Evolutionary conservation across 2,329 filamentous ascomycete species (phyloP).

Genomic region (Phialocephala sp.): DNA sequence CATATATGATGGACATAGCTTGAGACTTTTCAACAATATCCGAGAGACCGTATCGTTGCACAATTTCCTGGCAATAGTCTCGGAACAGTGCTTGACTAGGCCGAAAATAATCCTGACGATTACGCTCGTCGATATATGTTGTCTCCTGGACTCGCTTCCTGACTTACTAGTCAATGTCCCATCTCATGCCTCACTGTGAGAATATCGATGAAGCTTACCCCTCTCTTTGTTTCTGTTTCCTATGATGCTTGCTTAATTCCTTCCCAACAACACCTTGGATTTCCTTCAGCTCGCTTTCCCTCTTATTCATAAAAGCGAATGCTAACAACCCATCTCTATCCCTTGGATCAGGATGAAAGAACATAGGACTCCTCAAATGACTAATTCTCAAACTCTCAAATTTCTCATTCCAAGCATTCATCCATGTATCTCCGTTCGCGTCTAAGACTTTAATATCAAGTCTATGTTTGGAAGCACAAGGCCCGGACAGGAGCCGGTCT

Average conservation of each 20-base stretch:
- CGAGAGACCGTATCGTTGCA: slow-evolving; percentile 63
- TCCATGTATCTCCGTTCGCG: slow-evolving; percentile 66
- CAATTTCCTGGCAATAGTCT: slow-evolving; percentile 64
- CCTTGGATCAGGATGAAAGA: slow-evolving; percentile 79
- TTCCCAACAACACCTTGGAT: slow-evolving; percentile 78
- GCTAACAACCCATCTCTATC: slow-evolving; percentile 77
- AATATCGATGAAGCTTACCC: slow-evolving; percentile 49
- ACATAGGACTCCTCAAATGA: slow-evolving; percentile 79
- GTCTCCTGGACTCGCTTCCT: slow-evolving; percentile 4
- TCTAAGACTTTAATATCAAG: slow-evolving; percentile 68
- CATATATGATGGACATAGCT: slow-evolving; percentile 34
- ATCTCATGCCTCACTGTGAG: background rate
- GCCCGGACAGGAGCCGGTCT: slow-evolving; percentile 39
- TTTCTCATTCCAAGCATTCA: slow-evolving; percentile 71
- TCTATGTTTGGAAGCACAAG: slow-evolving; percentile 22
- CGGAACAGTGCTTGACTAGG: slow-evolving; percentile 66
- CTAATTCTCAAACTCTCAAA: slow-evolving; percentile 73
- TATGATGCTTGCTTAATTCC: slow-evolving; percentile 79
- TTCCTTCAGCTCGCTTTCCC: slow-evolving; percentile 68
- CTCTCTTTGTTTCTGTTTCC: slow-evolving; percentile 62
- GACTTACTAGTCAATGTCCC: background rate
- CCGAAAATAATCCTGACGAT: slow-evolving; percentile 72
- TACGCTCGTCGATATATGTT: slow-evolving; percentile 61
- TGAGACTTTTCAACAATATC: slow-evolving; percentile 62
- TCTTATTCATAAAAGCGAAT: slow-evolving; percentile 65